Percentiles rank a stretch among this genome's conserved stretches.
Evolutionary conservation across 345 rosid species (phyloP).

Genomic region (Lumnitzera racemosa): DNA sequence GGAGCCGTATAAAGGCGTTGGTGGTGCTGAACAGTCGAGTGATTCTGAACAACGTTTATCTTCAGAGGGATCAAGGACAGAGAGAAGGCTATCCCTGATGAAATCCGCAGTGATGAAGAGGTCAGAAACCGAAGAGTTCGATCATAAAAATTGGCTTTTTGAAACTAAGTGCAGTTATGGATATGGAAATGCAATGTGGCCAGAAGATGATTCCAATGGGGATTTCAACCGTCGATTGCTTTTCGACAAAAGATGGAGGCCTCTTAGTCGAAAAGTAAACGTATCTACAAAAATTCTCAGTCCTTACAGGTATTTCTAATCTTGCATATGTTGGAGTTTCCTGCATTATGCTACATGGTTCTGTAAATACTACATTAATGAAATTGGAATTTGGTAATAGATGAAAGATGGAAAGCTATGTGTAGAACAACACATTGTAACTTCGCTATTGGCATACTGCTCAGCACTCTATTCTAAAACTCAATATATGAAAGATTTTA

Average conservation of each 20-base stretch:
- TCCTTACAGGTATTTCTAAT: conserved; percentile 16
- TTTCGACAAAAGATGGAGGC: conserved; percentile 21
- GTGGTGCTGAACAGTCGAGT: conserved; percentile 9
- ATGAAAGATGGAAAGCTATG: no score
- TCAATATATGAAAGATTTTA: no score
- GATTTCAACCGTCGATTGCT: conserved; percentile 13
- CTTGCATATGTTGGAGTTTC: background rate
- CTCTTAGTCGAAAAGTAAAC: conserved; percentile 20
- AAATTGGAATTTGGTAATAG: no score
- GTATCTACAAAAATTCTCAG: conserved; percentile 15
- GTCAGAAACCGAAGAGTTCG: conserved; percentile 16
- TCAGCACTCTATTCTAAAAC: no score
- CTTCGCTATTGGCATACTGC: no score
- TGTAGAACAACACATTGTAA: no score
- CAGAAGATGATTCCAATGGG: conserved; percentile 10
- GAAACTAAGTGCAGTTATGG: conserved; percentile 25
- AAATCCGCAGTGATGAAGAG: conserved; percentile 14
- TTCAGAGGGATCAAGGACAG: conserved; percentile 8
- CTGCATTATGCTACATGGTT: background rate
- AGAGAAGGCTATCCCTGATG: conserved; percentile 15
- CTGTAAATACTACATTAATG: no score
- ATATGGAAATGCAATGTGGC: conserved; percentile 24
- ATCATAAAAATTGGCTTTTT: conserved; percentile 18
- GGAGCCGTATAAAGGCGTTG: conserved; percentile 16
- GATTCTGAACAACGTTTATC: conserved; percentile 9